These are phyloP conservation scores for Brassica juncea DNA, from an alignment of 345 rosid species.

Conservation along the genomic window DNA sequence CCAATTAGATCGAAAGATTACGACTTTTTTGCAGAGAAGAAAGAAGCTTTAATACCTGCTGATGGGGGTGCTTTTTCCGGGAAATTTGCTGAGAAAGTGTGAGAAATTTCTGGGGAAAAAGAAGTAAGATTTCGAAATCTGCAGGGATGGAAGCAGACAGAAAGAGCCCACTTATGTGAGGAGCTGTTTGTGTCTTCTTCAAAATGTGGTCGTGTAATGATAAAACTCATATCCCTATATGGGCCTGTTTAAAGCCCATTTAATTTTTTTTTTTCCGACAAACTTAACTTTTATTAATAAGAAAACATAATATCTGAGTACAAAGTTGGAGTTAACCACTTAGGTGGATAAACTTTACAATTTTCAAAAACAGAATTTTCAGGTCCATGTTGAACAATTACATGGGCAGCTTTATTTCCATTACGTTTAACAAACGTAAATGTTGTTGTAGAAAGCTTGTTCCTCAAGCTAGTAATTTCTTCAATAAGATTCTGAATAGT, in stretches of 20 bases:
- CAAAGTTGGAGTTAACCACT: no score
- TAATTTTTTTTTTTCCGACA: not conserved
- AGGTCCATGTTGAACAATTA: no score
- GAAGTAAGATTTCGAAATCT: slow-evolving; percentile 31
- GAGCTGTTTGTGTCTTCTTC: slow-evolving; percentile 11
- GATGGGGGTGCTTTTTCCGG: slow-evolving; percentile 44
- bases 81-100: slow-evolving; percentile 47
- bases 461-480: no score
- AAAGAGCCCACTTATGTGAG: slow-evolving; percentile 34
- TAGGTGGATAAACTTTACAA: no score
- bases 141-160: slow-evolving; percentile 35
- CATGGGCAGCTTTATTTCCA: no score
- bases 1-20: slow-evolving; percentile 26
- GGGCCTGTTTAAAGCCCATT: slow-evolving; percentile 36
- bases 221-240: not conserved
- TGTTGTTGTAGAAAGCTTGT: no score
- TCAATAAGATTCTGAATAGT: no score
- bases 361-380: no score
- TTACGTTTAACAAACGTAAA: no score
- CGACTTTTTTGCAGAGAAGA: not conserved
- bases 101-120: slow-evolving; percentile 23
- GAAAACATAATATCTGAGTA: no score
- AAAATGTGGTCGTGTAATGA: not conserved
- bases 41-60: slow-evolving; percentile 32
- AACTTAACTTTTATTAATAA: no score